Evolutionary conservation across 441 rosid genomes (phyloP).

Genomic region (Viola pubescens): DNA sequence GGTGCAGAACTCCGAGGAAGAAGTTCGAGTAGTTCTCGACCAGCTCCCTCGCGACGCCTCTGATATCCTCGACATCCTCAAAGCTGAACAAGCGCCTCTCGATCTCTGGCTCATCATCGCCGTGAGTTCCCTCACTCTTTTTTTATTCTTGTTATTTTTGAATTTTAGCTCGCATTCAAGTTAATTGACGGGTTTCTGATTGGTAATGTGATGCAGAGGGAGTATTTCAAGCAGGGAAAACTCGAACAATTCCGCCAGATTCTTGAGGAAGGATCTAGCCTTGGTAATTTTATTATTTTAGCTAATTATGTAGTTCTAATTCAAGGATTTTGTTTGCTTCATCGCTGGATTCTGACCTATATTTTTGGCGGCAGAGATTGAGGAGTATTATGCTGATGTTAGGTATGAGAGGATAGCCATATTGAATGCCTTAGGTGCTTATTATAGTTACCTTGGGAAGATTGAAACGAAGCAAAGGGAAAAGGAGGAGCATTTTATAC

Average conservation of each 20-base stretch:
- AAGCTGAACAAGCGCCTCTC: conserved; percentile 99
- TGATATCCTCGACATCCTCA: conserved; percentile 93
- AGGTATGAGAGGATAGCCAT: conserved; percentile 96
- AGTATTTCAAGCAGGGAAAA: conserved; percentile 95
- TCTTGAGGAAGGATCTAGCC: conserved; percentile 95
- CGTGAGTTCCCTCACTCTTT: conserved; percentile 26
- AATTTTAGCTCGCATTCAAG: background rate
- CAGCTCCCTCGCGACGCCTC: conserved; percentile 97
- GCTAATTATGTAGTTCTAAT: background rate
- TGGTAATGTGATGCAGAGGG: conserved; percentile 50
- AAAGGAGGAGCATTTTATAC: conserved; percentile 86
- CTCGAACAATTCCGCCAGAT: conserved; percentile 87
- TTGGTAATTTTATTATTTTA: conserved; percentile 37
- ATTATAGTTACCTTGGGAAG: conserved; percentile 87
- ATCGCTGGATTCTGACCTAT: background rate
- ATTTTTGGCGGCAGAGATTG: conserved; percentile 53
- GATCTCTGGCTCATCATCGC: conserved; percentile 97
- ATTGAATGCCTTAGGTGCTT: conserved; percentile 90
- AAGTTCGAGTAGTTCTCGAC: conserved; percentile 87
- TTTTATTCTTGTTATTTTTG: background rate
- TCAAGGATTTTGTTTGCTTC: background rate
- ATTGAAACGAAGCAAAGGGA: conserved; percentile 80
- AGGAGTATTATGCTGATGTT: conserved; percentile 95
- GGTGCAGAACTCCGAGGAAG: conserved; percentile 98
- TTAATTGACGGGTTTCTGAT: background rate